Conservation (phyloP, 1,139 yeast genomes). For the Candida sp. region DNA sequence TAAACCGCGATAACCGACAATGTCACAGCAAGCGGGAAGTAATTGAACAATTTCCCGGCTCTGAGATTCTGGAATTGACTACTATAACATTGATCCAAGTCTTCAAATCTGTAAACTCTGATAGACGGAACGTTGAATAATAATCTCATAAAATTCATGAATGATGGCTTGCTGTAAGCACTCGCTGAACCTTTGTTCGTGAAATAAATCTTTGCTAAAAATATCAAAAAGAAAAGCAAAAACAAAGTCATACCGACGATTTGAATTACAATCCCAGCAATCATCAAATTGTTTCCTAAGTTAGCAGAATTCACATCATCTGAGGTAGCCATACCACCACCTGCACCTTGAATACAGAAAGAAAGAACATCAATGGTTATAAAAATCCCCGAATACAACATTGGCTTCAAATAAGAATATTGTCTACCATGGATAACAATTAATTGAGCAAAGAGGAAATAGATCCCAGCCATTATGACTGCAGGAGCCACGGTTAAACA, state of each 20-base stretch:
- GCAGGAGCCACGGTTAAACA: conserved; percentile 82
- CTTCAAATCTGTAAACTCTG: conserved; percentile 15
- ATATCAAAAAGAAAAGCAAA: conserved; percentile 51
- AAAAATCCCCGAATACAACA: conserved; percentile 70
- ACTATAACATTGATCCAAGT: conserved; percentile 26
- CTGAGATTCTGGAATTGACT: conserved; percentile 5
- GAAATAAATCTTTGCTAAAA: conserved; percentile 23
- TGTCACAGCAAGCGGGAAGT: conserved; percentile 51
- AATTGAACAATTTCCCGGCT: conserved; percentile 27
- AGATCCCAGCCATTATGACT: conserved; percentile 85
- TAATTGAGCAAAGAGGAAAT: conserved; percentile 71
- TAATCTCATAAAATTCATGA: conserved; percentile 25
- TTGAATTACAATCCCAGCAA: conserved; percentile 80
- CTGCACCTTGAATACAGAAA: conserved; percentile 73
- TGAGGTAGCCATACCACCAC: conserved; percentile 71
- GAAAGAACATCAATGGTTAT: conserved; percentile 66
- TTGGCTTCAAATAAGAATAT: conserved; percentile 64
- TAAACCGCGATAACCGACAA: conserved; percentile 56
- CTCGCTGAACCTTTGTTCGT: conserved; percentile 4
- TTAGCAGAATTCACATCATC: conserved; percentile 28
- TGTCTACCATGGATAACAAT: conserved; percentile 66
- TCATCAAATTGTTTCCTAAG: conserved; percentile 71
- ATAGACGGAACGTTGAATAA: conserved; percentile 24
- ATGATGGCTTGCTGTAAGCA: conserved; percentile 9
- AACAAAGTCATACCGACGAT: conserved; percentile 71